Percentiles rank a stretch among this genome's conserved stretches.
Conservation (phyloP, 352 stramenopile species). For the Globisporangium carolinianum region DNA sequence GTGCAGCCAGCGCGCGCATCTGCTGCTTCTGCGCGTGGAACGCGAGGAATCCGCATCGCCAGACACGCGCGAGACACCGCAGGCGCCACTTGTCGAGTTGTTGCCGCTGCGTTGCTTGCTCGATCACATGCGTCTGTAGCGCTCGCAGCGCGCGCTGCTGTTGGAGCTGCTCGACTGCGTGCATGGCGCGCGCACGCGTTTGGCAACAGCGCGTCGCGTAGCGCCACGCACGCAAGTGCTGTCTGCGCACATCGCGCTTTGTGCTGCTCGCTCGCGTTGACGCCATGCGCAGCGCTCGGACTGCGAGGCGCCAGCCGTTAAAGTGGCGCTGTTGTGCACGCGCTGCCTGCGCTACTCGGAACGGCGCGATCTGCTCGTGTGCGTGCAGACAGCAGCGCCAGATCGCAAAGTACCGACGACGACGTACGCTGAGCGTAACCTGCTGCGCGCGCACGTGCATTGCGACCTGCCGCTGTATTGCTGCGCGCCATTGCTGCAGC, state of each 20-base stretch:
- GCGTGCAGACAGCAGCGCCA: slow-evolving; percentile 6
- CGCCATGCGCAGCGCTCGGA: slow-evolving; percentile 15
- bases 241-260: not conserved
- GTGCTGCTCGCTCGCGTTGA: not conserved
- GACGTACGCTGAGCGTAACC: slow-evolving; percentile 3
- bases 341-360: not conserved
- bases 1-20: not conserved
- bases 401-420: slow-evolving; percentile 9
- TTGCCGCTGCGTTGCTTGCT: not conserved
- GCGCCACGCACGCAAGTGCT: slow-evolving; percentile 5
- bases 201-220: not conserved
- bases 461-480: not conserved
- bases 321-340: slow-evolving; percentile 10
- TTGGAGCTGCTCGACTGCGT: not conserved
- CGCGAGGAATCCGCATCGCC: slow-evolving; percentile 5
- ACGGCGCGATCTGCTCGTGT: slow-evolving; percentile 1
- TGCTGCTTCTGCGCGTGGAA: slow-evolving; percentile 5
- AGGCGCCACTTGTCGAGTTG: not conserved
- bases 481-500: not conserved
- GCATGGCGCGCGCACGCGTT: not conserved
- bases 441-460: not conserved
- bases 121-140: not conserved
- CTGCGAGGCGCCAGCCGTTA: slow-evolving; percentile 14
- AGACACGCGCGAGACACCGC: not conserved
- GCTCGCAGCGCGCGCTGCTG: not conserved